These are phyloP conservation scores for Camelina sativa DNA, from an alignment of 345 rosid genomes.

Conservation along the genomic window DNA sequence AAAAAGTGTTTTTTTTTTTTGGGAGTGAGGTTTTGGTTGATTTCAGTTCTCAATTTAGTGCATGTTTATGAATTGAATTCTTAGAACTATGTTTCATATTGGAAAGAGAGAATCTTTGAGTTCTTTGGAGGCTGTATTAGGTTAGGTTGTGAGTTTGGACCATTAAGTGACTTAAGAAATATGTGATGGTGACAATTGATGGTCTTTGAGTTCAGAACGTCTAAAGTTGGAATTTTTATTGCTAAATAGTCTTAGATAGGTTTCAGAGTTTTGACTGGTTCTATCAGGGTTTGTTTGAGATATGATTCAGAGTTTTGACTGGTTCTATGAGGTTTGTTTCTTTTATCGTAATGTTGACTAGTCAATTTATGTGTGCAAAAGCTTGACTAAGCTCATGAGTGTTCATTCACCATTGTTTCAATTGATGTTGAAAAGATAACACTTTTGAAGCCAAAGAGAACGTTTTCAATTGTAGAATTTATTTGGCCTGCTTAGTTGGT, in stretches of 20 bases:
- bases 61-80: neutral
- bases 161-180: neutral
- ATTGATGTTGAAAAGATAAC: neutral
- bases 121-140: conserved; percentile 3
- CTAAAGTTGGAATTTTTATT: neutral
- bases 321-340: conserved; percentile 19
- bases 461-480: neutral
- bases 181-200: conserved; percentile 3
- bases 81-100: neutral
- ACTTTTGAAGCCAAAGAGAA: too few species aligned
- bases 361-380: conserved; percentile 9
- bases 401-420: neutral
- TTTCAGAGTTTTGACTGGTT: too few species aligned
- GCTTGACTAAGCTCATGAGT: neutral
- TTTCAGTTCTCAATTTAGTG: neutral
- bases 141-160: neutral
- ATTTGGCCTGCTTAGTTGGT: conserved; percentile 15
- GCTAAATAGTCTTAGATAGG: conserved; percentile 7
- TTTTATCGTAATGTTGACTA: conserved; percentile 18
- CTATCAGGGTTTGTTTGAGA: too few species aligned
- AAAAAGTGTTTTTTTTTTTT: neutral
- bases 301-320: conserved; percentile 5
- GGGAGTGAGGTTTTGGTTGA: neutral
- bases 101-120: conserved; percentile 13
- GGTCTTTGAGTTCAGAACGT: neutral